phyloP scores from a whole-genome alignment of 148 eudicot species.

The Salicornia ramosissima region DNA sequence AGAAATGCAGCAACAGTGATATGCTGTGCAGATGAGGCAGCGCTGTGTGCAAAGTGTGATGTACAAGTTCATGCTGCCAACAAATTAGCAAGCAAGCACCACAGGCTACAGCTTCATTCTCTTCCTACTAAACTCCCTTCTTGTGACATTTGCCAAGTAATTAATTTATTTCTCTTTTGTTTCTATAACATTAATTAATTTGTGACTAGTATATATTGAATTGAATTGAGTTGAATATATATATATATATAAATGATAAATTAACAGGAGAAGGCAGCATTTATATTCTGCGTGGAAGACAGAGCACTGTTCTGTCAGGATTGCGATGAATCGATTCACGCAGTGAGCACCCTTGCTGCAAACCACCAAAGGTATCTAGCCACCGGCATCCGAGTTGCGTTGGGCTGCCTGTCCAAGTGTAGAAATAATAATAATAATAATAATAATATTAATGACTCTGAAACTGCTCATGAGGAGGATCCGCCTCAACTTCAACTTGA shows the following conservation, averaged over 20 bases:
- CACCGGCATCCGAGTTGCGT: slow-evolving; percentile 77
- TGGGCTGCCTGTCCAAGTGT: slow-evolving; percentile 40
- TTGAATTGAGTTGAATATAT: no score
- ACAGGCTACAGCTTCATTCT: slow-evolving; percentile 66
- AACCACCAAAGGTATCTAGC: slow-evolving; percentile 90
- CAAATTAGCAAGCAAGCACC: slow-evolving; percentile 97
- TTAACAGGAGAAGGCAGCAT: slow-evolving; percentile 81
- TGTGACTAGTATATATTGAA: no score
- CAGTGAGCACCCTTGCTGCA: slow-evolving; percentile 59
- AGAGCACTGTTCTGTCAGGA: slow-evolving; percentile 90
- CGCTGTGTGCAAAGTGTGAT: slow-evolving; percentile 81
- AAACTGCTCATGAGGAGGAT: slow-evolving; percentile 33
- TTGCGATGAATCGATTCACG: slow-evolving; percentile 82
- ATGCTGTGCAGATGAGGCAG: slow-evolving; percentile 98
- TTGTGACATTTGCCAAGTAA: slow-evolving; percentile 94
- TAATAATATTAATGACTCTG: slow-evolving; percentile 40
- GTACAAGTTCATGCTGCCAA: slow-evolving; percentile 92
- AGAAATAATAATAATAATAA: no score
- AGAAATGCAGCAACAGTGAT: slow-evolving; percentile 71
- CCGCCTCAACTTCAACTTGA: no score
- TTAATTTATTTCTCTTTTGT: neutral
- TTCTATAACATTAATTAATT: neutral
- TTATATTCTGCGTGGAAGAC: slow-evolving; percentile 97
- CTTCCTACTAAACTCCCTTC: slow-evolving; percentile 78
- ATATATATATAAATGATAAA: no score